Conservation (phyloP, 352 stramenopile species). For the Phytophthora nicotianae region DNA sequence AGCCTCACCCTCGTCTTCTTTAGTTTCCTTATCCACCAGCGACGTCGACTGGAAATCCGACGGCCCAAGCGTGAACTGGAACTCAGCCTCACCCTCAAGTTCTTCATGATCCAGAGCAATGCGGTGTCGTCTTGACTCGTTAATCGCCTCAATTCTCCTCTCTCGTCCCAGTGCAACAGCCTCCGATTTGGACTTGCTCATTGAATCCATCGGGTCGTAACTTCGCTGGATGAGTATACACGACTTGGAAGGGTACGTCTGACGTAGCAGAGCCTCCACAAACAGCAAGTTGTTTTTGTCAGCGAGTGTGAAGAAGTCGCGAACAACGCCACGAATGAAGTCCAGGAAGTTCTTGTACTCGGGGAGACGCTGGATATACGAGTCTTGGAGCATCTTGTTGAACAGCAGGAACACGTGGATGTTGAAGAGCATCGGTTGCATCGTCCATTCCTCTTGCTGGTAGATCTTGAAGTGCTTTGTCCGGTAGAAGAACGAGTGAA, state of each 20-base stretch:
- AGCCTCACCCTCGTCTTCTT: slow-evolving; percentile 38
- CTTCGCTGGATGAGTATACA: slow-evolving; percentile 76
- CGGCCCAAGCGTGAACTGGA: slow-evolving; percentile 69
- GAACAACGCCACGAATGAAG: slow-evolving; percentile 79
- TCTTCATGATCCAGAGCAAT: slow-evolving; percentile 77
- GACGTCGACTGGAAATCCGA: slow-evolving; percentile 68
- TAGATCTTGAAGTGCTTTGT: slow-evolving; percentile 83
- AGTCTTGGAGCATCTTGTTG: slow-evolving; percentile 87
- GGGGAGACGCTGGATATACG: slow-evolving; percentile 54
- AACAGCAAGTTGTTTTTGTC: slow-evolving; percentile 85
- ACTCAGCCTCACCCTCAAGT: slow-evolving; percentile 80
- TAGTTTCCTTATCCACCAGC: slow-evolving; percentile 44
- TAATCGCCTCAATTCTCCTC: slow-evolving; percentile 60
- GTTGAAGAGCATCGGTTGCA: slow-evolving; percentile 89
- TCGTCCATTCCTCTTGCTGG: slow-evolving; percentile 74
- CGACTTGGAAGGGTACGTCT: slow-evolving; percentile 69
- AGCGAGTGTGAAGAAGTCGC: slow-evolving; percentile 79
- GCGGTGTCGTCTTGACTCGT: slow-evolving; percentile 69
- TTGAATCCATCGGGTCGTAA: slow-evolving; percentile 73
- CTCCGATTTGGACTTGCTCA: slow-evolving; percentile 65
- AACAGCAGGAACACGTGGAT: slow-evolving; percentile 83
- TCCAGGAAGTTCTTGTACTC: slow-evolving; percentile 78
- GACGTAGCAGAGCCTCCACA: slow-evolving; percentile 73
- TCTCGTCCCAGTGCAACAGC: slow-evolving; percentile 67
- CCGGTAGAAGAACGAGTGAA: slow-evolving; percentile 89